Evolutionary conservation across 306 rosid species (phyloP).

Genomic region (Quercus variabilis): DNA sequence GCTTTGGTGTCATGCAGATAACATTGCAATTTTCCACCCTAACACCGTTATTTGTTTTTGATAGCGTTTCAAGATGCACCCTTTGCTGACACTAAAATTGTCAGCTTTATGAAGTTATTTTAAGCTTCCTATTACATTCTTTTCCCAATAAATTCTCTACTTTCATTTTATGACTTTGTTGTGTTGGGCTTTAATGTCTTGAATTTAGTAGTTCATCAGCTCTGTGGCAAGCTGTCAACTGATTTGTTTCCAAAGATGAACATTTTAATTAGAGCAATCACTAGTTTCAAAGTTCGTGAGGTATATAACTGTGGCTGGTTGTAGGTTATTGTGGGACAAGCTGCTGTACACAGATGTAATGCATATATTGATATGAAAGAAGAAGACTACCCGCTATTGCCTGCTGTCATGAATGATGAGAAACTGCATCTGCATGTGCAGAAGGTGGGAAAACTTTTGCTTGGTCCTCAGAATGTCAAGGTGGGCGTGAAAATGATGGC

Average conservation of each 20-base stretch:
- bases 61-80: neutral
- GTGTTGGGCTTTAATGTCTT: neutral
- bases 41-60: neutral
- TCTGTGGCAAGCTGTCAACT: no score
- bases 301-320: neutral
- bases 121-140: neutral
- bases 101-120: neutral
- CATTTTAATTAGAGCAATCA: neutral
- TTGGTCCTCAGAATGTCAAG: slow-evolving; percentile 56
- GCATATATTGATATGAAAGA: slow-evolving; percentile 39
- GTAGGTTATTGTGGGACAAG: slow-evolving; percentile 70
- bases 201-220: neutral
- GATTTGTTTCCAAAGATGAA: neutral
- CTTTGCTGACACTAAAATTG: neutral
- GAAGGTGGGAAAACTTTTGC: slow-evolving; percentile 54
- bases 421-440: slow-evolving; percentile 50
- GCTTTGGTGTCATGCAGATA: neutral
- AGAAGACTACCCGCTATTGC: slow-evolving; percentile 22
- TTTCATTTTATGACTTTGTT: neutral
- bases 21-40: slow-evolving; percentile 1
- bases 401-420: slow-evolving; percentile 48
- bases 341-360: slow-evolving; percentile 57
- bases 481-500: slow-evolving; percentile 45
- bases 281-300: neutral
- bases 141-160: neutral